Evolutionary conservation across 352 stramenopile genomes (phyloP).

Genomic region (Globisporangium ultimum): DNA sequence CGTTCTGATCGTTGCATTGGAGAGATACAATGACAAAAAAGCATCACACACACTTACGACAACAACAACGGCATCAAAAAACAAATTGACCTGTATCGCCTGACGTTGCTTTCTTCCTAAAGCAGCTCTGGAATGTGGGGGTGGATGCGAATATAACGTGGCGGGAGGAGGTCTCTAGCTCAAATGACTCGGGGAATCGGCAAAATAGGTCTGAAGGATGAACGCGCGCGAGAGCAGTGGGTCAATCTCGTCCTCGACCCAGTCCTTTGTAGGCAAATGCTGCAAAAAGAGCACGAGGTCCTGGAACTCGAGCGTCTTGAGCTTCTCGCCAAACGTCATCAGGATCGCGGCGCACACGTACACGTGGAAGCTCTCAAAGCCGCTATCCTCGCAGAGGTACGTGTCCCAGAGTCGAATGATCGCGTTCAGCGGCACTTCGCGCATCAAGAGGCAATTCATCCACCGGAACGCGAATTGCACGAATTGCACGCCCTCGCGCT

Average conservation of each 20-base stretch:
- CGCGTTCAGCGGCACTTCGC: slow-evolving; percentile 93
- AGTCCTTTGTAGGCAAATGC: slow-evolving; percentile 96
- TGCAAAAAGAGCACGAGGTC: slow-evolving; percentile 96
- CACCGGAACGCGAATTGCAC: slow-evolving; percentile 99
- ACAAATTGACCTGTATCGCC: too few relatives aligned
- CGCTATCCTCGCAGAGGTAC: slow-evolving; percentile 97
- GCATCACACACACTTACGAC: too few relatives aligned
- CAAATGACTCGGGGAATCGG: slow-evolving; percentile 78
- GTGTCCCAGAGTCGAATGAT: slow-evolving; percentile 99
- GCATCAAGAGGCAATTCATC: slow-evolving; percentile 99
- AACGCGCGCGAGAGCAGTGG: slow-evolving; percentile 97
- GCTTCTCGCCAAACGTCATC: slow-evolving; percentile 94
- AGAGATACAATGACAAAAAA: too few relatives aligned
- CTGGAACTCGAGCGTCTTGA: slow-evolving; percentile 97
- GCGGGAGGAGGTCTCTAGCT: slow-evolving; percentile 17
- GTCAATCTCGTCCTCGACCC: slow-evolving; percentile 97
- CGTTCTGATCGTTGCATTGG: too few relatives aligned
- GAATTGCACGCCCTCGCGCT: slow-evolving; percentile 94
- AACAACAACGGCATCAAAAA: too few relatives aligned
- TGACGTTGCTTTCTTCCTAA: too few relatives aligned
- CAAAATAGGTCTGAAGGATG: slow-evolving; percentile 92
- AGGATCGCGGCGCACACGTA: slow-evolving; percentile 99
- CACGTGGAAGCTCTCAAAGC: slow-evolving; percentile 99
- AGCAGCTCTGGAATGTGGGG: too few relatives aligned
- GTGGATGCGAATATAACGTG: too few relatives aligned